These are phyloP conservation scores for Aspergillus eucalypticola DNA, from an alignment of 2,329 filamentous ascomycete species.

Conservation along the genomic window DNA sequence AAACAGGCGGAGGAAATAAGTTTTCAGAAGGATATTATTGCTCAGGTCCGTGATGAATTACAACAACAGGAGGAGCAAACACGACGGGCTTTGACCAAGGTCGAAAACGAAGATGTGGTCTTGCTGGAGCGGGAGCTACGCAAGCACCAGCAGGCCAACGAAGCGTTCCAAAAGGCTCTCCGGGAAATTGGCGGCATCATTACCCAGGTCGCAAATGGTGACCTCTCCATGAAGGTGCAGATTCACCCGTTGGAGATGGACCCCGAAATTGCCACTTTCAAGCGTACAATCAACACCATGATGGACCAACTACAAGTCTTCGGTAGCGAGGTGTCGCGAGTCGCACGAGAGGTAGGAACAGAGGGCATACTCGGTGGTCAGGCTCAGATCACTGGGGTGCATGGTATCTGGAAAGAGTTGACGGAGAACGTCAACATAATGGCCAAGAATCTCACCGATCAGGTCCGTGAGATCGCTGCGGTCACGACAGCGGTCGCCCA, in stretches of 20 bases:
- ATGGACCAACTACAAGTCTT: conserved; percentile 98
- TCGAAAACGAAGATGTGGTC: conserved; percentile 84
- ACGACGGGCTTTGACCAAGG: conserved; percentile 75
- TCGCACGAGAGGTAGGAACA: conserved; percentile 93
- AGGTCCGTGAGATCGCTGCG: conserved; percentile 82
- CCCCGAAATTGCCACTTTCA: conserved; percentile 96
- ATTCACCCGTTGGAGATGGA: conserved; percentile 97
- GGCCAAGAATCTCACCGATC: conserved; percentile 78
- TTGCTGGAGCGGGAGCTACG: conserved; percentile 88
- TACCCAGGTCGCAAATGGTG: conserved; percentile 90
- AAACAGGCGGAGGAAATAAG: conserved; percentile 91
- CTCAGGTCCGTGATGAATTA: conserved; percentile 81
- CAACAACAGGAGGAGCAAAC: conserved; percentile 83
- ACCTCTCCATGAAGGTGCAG: conserved; percentile 93
- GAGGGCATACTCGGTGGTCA: conserved; percentile 93
- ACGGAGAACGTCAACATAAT: conserved; percentile 88
- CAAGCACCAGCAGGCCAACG: conserved; percentile 97
- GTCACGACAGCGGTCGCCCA: conserved; percentile 82
- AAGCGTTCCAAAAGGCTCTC: conserved; percentile 96
- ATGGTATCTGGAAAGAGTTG: conserved; percentile 96
- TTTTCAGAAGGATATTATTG: conserved; percentile 81
- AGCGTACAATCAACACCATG: conserved; percentile 98
- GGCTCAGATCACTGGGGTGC: conserved; percentile 88
- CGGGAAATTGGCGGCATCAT: conserved; percentile 97
- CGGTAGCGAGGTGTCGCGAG: conserved; percentile 90